Evolutionary conservation across 768 basidiomycete genomes (phyloP), one percentile per base, ranked within the genome.

Genomic region (Leccinum subtestaceum): DNA sequence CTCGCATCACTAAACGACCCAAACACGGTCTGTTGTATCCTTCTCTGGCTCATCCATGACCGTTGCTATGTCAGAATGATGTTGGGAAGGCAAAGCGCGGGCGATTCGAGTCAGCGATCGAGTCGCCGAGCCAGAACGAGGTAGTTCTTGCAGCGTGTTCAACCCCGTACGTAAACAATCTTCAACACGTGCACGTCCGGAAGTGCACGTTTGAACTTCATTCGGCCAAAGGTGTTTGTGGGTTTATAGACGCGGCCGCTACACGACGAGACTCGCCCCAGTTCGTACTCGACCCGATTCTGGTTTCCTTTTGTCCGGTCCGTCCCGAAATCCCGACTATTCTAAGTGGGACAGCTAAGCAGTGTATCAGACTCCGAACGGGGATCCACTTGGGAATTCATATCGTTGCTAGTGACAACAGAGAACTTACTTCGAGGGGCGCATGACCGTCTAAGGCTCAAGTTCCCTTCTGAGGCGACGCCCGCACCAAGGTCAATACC

Each of bases 61-160:
- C 21, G 21, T 21, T 21, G 21, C 21, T 21, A 72, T 52, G 68
- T 58, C 59, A 52, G 56, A 62, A 45, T 60, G 64, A 61, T 65
- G 60, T 54, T 36, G 48, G 45, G 53, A 57, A 55, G 52, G 56
- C 17, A 49, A 57, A 58, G 47, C 46, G 51, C 38, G 59, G 32
- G 52, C 61, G 64, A 63, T 71, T 66, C 49, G 60, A 61, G 70
- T 67, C 62, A 63, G 53, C 60, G 68, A 70, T 70, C 64, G 67
- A 59, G 60, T 66, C 58, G 31, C 68, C 63, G 67, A 59, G 60
- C 68, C 63, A 70, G 64, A 67, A 67, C 52, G 49, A 58, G 69
- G 47, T 40, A 56, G 48, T 57, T 53, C 60, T 59, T 38, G 61
- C 70, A 66, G 55, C 69, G 63, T 70, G 70, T 51, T 46, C 58